Evolutionary conservation across 1,284 basidiomycete species (phyloP).

Genomic region (Exobasidium rhododendri): DNA sequence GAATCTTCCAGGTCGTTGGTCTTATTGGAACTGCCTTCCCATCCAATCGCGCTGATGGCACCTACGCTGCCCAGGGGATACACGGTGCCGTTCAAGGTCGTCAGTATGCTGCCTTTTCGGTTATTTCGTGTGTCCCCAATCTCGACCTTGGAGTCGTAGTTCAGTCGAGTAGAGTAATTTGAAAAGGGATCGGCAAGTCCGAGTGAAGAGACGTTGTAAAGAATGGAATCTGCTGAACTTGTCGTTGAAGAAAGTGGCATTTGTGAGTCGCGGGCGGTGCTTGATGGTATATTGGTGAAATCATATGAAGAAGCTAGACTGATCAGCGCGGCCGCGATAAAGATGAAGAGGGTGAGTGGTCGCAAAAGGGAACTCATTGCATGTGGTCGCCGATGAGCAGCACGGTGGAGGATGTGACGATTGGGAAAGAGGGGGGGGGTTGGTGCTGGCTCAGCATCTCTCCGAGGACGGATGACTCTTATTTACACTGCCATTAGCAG

Average conservation of each 20-base stretch:
- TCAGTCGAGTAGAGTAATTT: constrained; percentile 3
- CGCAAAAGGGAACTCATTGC: too few species aligned
- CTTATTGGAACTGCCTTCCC: constrained; percentile 2
- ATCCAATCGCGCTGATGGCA: constrained; percentile 4
- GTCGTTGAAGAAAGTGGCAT: background rate
- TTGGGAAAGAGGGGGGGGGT: background rate
- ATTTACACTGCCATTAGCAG: too few species aligned
- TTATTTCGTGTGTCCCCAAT: constrained; percentile 6
- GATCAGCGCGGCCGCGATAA: background rate
- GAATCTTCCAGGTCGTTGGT: background rate
- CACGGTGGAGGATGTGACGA: too few species aligned
- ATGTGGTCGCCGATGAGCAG: too few species aligned
- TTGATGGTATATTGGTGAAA: background rate
- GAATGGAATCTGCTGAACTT: background rate
- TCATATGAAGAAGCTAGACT: background rate
- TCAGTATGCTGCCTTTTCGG: background rate
- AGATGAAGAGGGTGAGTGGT: background rate
- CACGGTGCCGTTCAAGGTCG: background rate
- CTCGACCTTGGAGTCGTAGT: constrained; percentile 6
- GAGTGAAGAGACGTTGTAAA: background rate
- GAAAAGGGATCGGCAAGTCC: constrained; percentile 1
- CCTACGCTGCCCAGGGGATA: constrained; percentile 7
- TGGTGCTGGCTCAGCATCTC: too few species aligned
- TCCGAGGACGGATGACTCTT: too few species aligned
- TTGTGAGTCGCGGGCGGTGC: background rate